phyloP scores from a whole-genome alignment of 257 asterid genomes.

The Fraxinus pennsylvanica region DNA sequence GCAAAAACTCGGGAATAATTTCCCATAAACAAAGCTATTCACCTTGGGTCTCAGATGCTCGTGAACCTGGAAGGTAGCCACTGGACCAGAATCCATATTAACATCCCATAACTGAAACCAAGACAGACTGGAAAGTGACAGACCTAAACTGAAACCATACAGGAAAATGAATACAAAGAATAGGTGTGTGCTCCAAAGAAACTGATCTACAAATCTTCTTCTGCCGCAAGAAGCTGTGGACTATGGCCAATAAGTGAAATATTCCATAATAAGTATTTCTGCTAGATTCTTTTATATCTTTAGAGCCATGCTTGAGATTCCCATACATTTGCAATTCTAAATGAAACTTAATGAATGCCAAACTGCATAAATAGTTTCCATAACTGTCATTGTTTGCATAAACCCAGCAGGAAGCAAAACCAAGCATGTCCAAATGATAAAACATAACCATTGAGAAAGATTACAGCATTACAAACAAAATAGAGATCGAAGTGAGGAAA shows the following conservation, averaged over 20 bases:
- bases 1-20: conserved; percentile 13
- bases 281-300: conserved; percentile 8
- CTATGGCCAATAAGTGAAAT: conserved; percentile 8
- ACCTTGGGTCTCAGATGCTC: conserved; percentile 98
- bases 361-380: conserved; percentile 7
- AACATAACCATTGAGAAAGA: conserved; percentile 11
- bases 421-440: not conserved
- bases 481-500: conserved; percentile 14
- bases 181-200: conserved; percentile 11
- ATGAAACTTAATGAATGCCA: not conserved
- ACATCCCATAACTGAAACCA: conserved; percentile 92
- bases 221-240: conserved; percentile 6
- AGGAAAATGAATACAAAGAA: conserved; percentile 1
- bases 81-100: conserved; percentile 99
- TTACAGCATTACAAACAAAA: conserved; percentile 14
- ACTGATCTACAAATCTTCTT: conserved; percentile 5
- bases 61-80: conserved; percentile 92
- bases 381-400: conserved; percentile 16
- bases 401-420: conserved; percentile 2
- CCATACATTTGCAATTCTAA: no score
- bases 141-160: conserved; percentile 4
- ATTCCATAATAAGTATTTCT: not conserved
- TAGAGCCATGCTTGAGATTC: not conserved
- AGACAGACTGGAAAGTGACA: conserved; percentile 18
- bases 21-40: conserved; percentile 19